Base-by-base conservation (phyloP, 768 basidiomycete genomes). In the Lepiota venenata region DNA sequence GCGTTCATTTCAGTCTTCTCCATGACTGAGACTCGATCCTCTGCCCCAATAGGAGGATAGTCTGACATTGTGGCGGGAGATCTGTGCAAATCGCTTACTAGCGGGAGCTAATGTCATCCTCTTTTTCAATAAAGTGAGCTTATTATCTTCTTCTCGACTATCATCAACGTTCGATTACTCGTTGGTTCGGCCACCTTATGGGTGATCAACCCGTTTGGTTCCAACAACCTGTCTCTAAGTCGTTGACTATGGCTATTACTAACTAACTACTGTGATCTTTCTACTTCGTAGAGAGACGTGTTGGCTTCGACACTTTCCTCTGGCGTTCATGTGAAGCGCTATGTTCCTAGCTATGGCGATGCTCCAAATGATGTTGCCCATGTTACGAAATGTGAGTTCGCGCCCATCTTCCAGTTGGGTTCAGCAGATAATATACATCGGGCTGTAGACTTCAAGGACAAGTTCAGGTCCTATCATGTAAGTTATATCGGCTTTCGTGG, bases 111-210 rank as follows among this genome's bases (percentile, higher is more conserved):
- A 80, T 56, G 71, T 91, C n/a, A 83, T 90, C 27, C 68, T 91
- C 11, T 91, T 91, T 69, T 73, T 90, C 55, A 91, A 91, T 64
- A 91, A 91, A 72, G 83, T 79, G 56, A 22, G 66, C 60, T 21
- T 5, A 0, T 51, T 14, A 1, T 41, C 15, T 37, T 18, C n/a
- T 10, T 40, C 36, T 38, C 36, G 36, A 49, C 21, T 7, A 22
- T 16, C n/a, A 10, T 18, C 20, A 39, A 52, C 20, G 29, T 40
- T 14, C 21, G 25, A 18, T 16, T 29, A 21, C n/a, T n/a, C n/a
- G n/a, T n/a, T n/a, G n/a, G n/a, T n/a, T n/a, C n/a, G n/a, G n/a
- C n/a, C n/a, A n/a, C n/a, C n/a, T n/a, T n/a, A n/a, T n/a, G n/a
- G n/a, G n/a, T n/a, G n/a, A n/a, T n/a, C n/a, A n/a, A n/a, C n/a